Conservation (phyloP, 2,329 filamentous ascomycete species). For the Hymenoscyphus linearis region DNA sequence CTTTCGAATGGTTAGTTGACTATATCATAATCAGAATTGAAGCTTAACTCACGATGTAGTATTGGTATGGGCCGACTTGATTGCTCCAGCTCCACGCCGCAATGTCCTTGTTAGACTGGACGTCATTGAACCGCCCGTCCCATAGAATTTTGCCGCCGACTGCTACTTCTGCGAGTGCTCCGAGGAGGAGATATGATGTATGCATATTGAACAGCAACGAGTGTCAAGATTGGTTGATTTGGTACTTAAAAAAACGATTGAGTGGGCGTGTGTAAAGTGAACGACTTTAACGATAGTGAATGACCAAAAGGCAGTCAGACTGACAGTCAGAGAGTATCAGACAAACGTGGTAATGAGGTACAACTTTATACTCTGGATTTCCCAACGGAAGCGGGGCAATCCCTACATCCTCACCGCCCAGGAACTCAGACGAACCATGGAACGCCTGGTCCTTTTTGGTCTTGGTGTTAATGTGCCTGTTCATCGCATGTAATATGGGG, state of each 20-base stretch:
- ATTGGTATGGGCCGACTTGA: slow-evolving; percentile 66
- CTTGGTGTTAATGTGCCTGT: neutral
- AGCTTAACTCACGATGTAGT: slow-evolving; percentile 51
- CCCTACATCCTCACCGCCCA: no score
- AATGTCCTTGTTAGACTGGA: slow-evolving; percentile 47
- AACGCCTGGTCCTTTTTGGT: neutral
- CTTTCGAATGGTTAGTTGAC: neutral
- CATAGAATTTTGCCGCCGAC: slow-evolving; percentile 46
- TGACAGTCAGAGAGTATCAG: neutral
- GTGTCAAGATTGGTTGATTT: neutral
- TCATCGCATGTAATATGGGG: neutral
- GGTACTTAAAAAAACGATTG: no score
- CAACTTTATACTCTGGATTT: neutral
- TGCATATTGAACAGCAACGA: neutral
- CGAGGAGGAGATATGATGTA: neutral
- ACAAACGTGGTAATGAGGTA: neutral
- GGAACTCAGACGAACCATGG: neutral
- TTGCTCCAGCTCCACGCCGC: slow-evolving; percentile 59
- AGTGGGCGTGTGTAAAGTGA: neutral
- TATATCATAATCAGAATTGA: neutral
- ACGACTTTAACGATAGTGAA: slow-evolving; percentile 5
- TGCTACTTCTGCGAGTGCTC: slow-evolving; percentile 4
- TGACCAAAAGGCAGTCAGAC: neutral
- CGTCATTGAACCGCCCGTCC: slow-evolving; percentile 60
- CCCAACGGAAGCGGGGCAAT: no score